These are phyloP conservation scores for Solanum rostratum DNA, from an alignment of 257 asterid species.

Conservation along the genomic window DNA sequence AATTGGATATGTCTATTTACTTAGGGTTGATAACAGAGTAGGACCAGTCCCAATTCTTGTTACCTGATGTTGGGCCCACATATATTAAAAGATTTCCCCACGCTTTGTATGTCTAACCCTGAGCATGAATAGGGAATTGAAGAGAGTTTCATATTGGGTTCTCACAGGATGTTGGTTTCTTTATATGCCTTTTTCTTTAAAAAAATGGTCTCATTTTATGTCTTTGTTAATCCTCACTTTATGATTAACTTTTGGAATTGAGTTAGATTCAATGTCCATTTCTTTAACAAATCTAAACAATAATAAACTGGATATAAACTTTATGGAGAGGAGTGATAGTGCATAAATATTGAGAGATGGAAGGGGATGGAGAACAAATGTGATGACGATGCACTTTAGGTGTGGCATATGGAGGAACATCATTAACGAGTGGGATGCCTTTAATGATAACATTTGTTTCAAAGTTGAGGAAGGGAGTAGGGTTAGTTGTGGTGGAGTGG, in stretches of 20 bases:
- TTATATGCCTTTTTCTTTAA: too few species aligned
- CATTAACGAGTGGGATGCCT: not conserved
- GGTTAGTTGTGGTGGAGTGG: not conserved
- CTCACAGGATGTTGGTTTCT: not conserved
- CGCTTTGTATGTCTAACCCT: not conserved
- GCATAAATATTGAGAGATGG: too few species aligned
- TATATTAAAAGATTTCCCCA: not conserved
- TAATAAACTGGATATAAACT: not conserved
- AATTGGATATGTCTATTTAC: too few species aligned
- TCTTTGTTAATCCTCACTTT: not conserved
- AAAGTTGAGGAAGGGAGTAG: not conserved
- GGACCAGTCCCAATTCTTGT: not conserved
- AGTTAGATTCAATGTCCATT: not conserved
- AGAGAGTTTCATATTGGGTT: not conserved
- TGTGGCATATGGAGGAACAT: too few species aligned
- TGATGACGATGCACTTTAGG: too few species aligned
- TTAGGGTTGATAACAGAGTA: not conserved
- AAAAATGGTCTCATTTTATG: not conserved
- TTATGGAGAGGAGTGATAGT: not conserved
- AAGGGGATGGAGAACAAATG: too few species aligned
- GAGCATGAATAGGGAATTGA: not conserved
- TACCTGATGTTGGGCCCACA: not conserved
- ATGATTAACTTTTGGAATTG: not conserved
- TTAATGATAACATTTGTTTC: not conserved
- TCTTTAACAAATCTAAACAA: not conserved